A percentile compares a stretch with the other conserved stretches of the same genome.
Conservation (phyloP, 2,329 filamentous ascomycete genomes). For the Colletotrichum destructivum region DNA sequence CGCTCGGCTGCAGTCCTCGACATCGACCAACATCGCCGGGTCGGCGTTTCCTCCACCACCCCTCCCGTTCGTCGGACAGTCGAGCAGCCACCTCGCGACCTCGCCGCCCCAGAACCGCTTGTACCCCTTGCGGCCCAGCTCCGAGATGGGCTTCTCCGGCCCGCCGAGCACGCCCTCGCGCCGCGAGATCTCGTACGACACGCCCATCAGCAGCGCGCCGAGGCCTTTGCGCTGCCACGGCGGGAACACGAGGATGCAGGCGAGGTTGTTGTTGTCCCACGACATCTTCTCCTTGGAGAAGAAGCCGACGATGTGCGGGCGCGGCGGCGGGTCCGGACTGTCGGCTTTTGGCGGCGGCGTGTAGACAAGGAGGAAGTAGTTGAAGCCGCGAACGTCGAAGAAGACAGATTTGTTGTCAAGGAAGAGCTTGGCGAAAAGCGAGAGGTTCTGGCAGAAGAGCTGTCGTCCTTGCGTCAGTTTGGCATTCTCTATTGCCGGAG, state of each 20-base stretch:
- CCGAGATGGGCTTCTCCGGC: constrained; percentile 93
- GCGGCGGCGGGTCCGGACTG: constrained; percentile 39
- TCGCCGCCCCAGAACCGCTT: constrained; percentile 88
- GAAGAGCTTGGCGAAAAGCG: constrained; percentile 96
- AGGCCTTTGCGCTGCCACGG: constrained; percentile 95
- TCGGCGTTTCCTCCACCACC: constrained; percentile 1
- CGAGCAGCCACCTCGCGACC: constrained; percentile 79
- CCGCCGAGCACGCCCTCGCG: constrained; percentile 89
- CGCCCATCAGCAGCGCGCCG: constrained; percentile 90
- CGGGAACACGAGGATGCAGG: constrained; percentile 95
- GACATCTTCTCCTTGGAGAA: constrained; percentile 99
- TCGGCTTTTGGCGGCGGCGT: constrained; percentile 63
- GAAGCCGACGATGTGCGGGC: constrained; percentile 85
- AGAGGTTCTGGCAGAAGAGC: constrained; percentile 95
- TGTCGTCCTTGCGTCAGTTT: constrained; percentile 47
- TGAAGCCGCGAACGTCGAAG: constrained; percentile 94
- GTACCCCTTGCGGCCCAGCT: constrained; percentile 87
- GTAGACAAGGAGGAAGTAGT: constrained; percentile 93
- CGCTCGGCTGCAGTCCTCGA: constrained; percentile 80
- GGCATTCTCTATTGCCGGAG: constrained; percentile 32
- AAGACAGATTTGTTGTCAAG: constrained; percentile 99
- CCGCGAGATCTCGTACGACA: constrained; percentile 92
- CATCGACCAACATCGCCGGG: constrained; percentile 66
- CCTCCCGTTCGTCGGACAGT: constrained; percentile 35
- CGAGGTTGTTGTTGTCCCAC: constrained; percentile 98